phyloP scores from a whole-genome alignment of 257 asterid species.

The Capsicum rhomboideum region DNA sequence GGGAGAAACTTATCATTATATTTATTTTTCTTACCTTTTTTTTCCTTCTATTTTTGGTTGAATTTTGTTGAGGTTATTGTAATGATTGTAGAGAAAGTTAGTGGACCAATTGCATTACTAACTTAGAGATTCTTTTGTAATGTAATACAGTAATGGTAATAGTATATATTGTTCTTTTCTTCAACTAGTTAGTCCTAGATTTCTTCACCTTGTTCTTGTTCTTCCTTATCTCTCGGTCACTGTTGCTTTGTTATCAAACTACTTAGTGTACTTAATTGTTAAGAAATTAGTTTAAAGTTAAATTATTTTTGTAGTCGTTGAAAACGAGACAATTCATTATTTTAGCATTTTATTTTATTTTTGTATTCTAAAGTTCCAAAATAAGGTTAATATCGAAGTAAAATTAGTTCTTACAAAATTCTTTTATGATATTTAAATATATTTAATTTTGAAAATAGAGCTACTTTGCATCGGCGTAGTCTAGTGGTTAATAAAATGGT shows the following conservation, averaged over 20 bases:
- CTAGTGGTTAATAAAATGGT: too few species aligned
- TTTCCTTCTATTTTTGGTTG: background rate
- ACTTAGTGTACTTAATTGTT: background rate
- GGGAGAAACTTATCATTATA: background rate
- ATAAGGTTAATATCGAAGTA: too few species aligned
- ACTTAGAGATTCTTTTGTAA: background rate
- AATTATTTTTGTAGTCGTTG: background rate
- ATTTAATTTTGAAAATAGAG: background rate
- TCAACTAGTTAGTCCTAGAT: background rate
- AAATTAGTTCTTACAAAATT: too few species aligned
- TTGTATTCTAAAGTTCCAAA: too few species aligned
- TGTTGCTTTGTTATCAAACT: background rate
- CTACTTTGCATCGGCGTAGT: too few species aligned
- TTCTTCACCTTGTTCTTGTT: background rate
- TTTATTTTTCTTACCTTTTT: background rate
- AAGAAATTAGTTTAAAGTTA: background rate
- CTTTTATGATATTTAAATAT: too few species aligned
- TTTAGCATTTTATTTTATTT: too few species aligned
- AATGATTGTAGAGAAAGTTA: background rate
- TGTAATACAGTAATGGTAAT: background rate
- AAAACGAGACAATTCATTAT: background rate
- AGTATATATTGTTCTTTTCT: background rate
- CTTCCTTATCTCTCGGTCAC: background rate
- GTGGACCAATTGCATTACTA: background rate
- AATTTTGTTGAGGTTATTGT: background rate